These are phyloP conservation scores for Beauveria sp. DNA, from an alignment of 2,329 filamentous ascomycete species.

Conservation along the genomic window DNA sequence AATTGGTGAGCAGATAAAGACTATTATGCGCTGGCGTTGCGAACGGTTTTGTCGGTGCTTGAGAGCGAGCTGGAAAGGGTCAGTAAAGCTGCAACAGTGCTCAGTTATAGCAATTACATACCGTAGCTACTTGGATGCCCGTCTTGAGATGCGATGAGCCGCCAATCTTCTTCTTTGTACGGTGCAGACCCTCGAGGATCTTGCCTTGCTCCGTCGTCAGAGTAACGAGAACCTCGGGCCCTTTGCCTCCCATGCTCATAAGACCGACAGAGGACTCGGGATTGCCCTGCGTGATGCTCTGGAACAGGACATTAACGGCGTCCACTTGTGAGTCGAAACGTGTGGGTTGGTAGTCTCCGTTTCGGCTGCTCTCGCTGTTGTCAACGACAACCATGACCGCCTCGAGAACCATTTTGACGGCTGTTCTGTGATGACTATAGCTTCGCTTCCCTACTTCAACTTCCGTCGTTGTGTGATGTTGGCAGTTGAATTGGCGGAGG, in stretches of 20 bases:
- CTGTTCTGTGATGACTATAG: conserved; percentile 22
- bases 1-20: conserved; percentile 91
- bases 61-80: conserved; percentile 68
- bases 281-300: conserved; percentile 89
- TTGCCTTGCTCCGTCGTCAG: conserved; percentile 94
- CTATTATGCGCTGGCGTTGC: conserved; percentile 92
- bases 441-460: neutral
- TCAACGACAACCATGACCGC: conserved; percentile 99
- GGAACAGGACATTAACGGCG: conserved; percentile 90
- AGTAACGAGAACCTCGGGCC: conserved; percentile 94
- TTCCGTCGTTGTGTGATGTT: neutral
- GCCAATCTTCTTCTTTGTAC: conserved; percentile 83
- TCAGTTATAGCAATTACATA: conserved; percentile 40
- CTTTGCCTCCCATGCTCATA: conserved; percentile 98
- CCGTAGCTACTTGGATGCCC: conserved; percentile 88
- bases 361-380: conserved; percentile 97
- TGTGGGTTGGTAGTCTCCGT: conserved; percentile 86
- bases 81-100: conserved; percentile 56
- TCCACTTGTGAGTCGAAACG: conserved; percentile 95
- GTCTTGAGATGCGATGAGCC: conserved; percentile 84
- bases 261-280: conserved; percentile 94
- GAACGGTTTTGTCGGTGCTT: conserved; percentile 98
- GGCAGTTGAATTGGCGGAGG: neutral
- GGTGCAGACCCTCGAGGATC: conserved; percentile 84
- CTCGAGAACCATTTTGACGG: conserved; percentile 87